These are phyloP conservation scores for Hibiscus mutabilis DNA, from an alignment of 345 rosid species.

Conservation along the genomic window DNA sequence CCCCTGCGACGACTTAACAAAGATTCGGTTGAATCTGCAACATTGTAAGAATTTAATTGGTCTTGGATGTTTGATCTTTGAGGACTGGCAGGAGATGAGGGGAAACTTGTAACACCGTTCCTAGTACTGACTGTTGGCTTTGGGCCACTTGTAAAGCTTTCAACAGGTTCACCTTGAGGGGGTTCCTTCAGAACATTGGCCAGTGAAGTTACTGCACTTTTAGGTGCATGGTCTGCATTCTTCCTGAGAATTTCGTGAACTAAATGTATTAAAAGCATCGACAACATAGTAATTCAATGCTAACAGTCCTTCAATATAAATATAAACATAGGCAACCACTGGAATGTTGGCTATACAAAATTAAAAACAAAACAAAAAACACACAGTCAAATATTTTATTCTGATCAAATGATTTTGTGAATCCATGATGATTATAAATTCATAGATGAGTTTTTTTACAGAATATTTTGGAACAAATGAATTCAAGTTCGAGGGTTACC, in stretches of 20 bases:
- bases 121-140: conserved; percentile 16
- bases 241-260: conserved; percentile 19
- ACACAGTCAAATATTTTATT: not conserved
- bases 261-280: not conserved
- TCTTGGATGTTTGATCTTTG: conserved; percentile 21
- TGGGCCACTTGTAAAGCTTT: conserved; percentile 13
- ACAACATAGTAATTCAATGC: not conserved
- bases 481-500: conserved; percentile 9
- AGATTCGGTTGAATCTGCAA: conserved; percentile 3
- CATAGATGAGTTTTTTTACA: not conserved
- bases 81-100: conserved; percentile 31
- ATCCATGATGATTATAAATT: not conserved
- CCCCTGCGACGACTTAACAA: conserved; percentile 23
- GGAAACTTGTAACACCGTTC: conserved; percentile 30
- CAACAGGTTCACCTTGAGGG: conserved; percentile 16
- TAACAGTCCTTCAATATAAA: not conserved
- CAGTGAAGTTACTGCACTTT: conserved; percentile 10
- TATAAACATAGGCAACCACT: not conserved
- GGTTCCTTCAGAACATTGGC: conserved; percentile 20
- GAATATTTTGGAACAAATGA: not conserved
- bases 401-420: too few species aligned
- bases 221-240: conserved; percentile 13
- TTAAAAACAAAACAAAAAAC: not conserved
- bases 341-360: not conserved
- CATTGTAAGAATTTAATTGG: conserved; percentile 9